Evolutionary conservation across 192 early-diverging fungal genomes (phyloP), one percentile per base, ranked within the genome.

Genomic region (Podila clonocystis): DNA sequence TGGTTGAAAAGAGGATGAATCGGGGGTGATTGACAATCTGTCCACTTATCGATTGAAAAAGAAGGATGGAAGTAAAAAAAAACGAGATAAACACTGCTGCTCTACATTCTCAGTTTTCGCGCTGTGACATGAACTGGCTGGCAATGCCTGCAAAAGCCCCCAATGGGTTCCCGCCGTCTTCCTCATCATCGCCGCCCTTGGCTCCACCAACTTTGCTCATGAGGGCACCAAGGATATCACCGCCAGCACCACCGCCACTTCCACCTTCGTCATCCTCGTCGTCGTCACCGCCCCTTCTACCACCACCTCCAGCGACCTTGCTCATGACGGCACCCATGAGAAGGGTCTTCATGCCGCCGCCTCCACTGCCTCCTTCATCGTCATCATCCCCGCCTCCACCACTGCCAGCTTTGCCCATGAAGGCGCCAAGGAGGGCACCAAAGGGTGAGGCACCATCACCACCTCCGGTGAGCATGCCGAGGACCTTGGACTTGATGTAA

Each of bases 401-500:
- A 20, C 61, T 63, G n/a, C 63, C 67, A 29, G 29, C 28, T 26
- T 31, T 31, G 59, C 62, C 34, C 52, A 80, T 34, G 55, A 80
- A 34, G 50, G 61, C 52, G 29, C 76, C 66, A 28, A 80, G 48
- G 38, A 79, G 38, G 30, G 33, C 61, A n/a, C 76, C 70, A 33
- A 73, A 17, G 8, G 66, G 66, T n/a, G 65, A 62, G 3, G 22
- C 59, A 9, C 58, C 72, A 12, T 57, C 48, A 9, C 34, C 59
- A 34, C 49, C 73, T 34, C 69, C 69, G 13, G 76, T 72, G 36
- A 80, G 11, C 70, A 72, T 62, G 19, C 29, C n/a, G 20, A 80
- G n/a, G 28, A 68, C 70, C 17, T 29, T 72, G 6, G 55, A 1
- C 48, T 80, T 73, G 62, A 80, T 72, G 45, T 80, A 80, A 2